A percentile compares a stretch with the other conserved stretches of the same genome.
Evolutionary conservation across 306 rosid species (phyloP).

Genomic region (Psophocarpus tetragonolobus): DNA sequence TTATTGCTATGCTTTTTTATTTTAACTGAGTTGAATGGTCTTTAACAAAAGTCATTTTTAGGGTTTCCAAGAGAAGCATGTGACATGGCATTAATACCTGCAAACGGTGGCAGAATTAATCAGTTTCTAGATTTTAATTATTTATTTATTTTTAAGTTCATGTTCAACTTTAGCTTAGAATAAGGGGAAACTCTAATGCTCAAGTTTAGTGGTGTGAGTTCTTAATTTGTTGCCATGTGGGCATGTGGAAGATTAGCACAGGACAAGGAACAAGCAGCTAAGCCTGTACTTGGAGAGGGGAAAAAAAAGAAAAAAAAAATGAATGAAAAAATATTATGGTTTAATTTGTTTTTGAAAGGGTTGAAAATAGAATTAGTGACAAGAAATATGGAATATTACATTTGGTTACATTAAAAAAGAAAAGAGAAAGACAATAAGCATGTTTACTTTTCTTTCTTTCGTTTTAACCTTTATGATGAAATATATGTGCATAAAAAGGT

Average conservation of each 20-base stretch:
- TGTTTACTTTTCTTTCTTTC: neutral
- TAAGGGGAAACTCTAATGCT: neutral
- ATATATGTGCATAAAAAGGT: neutral
- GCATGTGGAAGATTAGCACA: neutral
- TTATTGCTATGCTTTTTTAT: slow-evolving; percentile 12
- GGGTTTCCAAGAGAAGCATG: slow-evolving; percentile 37
- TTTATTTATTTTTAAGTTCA: neutral
- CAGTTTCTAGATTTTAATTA: slow-evolving; percentile 14
- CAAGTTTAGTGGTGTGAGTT: neutral
- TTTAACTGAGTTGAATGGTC: slow-evolving; percentile 7
- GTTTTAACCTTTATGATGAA: neutral
- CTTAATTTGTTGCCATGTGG: slow-evolving; percentile 7
- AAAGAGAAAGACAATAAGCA: neutral
- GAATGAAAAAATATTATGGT: too few relatives aligned
- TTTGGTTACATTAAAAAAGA: neutral
- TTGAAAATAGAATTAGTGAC: neutral
- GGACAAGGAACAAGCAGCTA: neutral
- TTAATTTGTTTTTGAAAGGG: too few relatives aligned
- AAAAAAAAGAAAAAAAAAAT: neutral
- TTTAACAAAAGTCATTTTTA: slow-evolving; percentile 28
- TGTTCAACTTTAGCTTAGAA: neutral
- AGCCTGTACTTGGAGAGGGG: neutral
- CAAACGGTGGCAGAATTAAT: neutral
- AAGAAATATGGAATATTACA: neutral
- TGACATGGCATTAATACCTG: slow-evolving; percentile 27